Percentiles rank a stretch among this genome's conserved stretches.
Conservation (phyloP, 192 early-diverging fungal genomes). For the Phycomyces nitens region DNA sequence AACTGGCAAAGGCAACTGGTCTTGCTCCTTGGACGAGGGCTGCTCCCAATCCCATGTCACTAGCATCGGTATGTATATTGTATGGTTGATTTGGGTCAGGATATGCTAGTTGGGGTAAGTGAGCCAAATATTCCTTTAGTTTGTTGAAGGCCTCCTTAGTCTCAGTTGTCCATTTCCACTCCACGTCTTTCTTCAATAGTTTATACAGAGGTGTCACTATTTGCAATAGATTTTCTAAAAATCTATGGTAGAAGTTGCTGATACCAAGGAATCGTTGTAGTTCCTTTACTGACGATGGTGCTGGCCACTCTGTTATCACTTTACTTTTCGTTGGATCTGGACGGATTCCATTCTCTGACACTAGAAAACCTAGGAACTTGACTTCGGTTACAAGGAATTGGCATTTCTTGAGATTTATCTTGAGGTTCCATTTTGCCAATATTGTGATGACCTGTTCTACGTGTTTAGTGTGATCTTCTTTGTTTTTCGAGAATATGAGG, state of each 20-base stretch:
- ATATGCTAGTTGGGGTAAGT: neutral
- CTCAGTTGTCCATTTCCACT: neutral
- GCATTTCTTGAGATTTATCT: too few relatives aligned
- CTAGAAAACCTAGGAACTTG: too few relatives aligned
- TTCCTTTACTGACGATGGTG: neutral
- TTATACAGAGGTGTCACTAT: conserved; percentile 15
- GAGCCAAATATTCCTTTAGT: neutral
- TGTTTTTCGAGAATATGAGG: too few relatives aligned
- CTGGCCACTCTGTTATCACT: neutral
- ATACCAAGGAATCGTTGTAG: conserved; percentile 26
- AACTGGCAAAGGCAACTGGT: conserved; percentile 30
- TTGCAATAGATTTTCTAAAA: conserved; percentile 8
- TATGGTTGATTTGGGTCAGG: neutral
- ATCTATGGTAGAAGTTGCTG: conserved; percentile 22
- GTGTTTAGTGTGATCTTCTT: too few relatives aligned
- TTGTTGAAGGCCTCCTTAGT: neutral
- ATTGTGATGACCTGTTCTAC: too few relatives aligned
- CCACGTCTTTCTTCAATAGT: conserved; percentile 1
- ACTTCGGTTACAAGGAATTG: too few relatives aligned
- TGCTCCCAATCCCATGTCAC: neutral
- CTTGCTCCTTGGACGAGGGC: neutral
- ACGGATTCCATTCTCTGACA: too few relatives aligned
- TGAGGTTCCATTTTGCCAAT: too few relatives aligned
- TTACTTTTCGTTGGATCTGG: too few relatives aligned
- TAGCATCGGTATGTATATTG: neutral